Evolutionary conservation across 805 yeast genomes (phyloP), one percentile per base, ranked within the genome.

Genomic region (Lipomyces starkeyi): DNA sequence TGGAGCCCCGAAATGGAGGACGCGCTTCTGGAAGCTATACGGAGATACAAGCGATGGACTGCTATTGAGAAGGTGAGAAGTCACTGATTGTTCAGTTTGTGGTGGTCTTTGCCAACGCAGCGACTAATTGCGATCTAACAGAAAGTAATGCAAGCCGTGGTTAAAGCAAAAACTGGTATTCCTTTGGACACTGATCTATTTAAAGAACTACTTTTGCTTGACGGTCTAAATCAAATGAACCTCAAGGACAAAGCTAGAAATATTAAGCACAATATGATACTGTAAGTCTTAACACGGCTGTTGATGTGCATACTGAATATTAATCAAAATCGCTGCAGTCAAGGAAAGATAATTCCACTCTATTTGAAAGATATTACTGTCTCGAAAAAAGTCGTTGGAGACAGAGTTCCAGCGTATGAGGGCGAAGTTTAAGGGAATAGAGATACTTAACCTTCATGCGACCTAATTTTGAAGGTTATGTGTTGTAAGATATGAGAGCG

Each of bases 201-300:
- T 29, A 43, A 32, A 3, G 67, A 59, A 34, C 47, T 67, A 8
- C 4, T 4, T n/a, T 29, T 58, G 20, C 66, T 69, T 6, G 34
- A 62, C n/a, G 71, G 71, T n/a, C 58, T 40, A 29, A 47, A 58
- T 25, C 66, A 67, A 37, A 59, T 67, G 25, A 59, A 62, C 57
- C 63, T 69, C 9, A 69, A 69, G 32, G 72, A 69, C 34, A 69
- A 69, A 34, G 72, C 72, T 8, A 58, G 72, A 14, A 66, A 66
- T 32, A 56, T 69, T 25, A 67, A 67, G 55, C 68, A 69, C 27
- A 17, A 32, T 20, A 32, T 54, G 11, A 49, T 69, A 20, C 27
- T 35, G 68, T 66, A 35, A 55, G 68, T 61, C 32, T 63, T 17
- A n/a, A 17, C n/a, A 5, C 11, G 34, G 9, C 34, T 2, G 17